A percentile compares a stretch with the other conserved stretches of the same genome.
Conservation (phyloP, 1,139 yeast species). For the Yamadazyma blattariae region DNA sequence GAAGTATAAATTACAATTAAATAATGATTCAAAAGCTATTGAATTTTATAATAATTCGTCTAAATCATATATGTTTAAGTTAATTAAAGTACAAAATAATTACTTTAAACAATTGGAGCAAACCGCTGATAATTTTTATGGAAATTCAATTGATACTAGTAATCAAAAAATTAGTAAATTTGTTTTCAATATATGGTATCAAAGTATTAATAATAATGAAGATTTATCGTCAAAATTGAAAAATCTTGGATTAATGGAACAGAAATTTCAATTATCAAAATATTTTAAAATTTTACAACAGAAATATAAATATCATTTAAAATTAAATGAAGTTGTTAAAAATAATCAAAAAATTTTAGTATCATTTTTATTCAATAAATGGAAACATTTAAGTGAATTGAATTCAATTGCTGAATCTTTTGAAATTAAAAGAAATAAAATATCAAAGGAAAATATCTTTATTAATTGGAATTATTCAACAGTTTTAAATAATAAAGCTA, state of each 20-base stretch:
- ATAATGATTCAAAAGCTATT: background rate
- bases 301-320: constrained; percentile 1
- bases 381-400: constrained; percentile 11
- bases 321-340: constrained; percentile 1
- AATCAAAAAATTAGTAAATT: background rate
- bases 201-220: constrained; percentile 4
- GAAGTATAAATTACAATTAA: background rate
- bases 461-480: constrained; percentile 13
- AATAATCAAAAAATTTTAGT: constrained; percentile 2
- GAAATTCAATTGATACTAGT: background rate
- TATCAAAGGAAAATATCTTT: constrained; percentile 8
- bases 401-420: constrained; percentile 6
- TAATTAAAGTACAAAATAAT: background rate
- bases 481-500: constrained; percentile 10
- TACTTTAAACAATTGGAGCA: background rate
- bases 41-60: background rate
- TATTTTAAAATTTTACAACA: constrained; percentile 6
- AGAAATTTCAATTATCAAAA: constrained; percentile 3
- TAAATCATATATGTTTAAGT: background rate
- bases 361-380: constrained; percentile 9
- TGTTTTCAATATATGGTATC: constrained; percentile 11
- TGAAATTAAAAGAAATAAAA: constrained; percentile 1
- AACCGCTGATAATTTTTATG: constrained; percentile 1
- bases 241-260: constrained; percentile 6
- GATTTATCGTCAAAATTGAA: constrained; percentile 9